These are phyloP conservation scores for Rhododendron ferrugineum DNA, from an alignment of 148 eudicot species.

Conservation along the genomic window DNA sequence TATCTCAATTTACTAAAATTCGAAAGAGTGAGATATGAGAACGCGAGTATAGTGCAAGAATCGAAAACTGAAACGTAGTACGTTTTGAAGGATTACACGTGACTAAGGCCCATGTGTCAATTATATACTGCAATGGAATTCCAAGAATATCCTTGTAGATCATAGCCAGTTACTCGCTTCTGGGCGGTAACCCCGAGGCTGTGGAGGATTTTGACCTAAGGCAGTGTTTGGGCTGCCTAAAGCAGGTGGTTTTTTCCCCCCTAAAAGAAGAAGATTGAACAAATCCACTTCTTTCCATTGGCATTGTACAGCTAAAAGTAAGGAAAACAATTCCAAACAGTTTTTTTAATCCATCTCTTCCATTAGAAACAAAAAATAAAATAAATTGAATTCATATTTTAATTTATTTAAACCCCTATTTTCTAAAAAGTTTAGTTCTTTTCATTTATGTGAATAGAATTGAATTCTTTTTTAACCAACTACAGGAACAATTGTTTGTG, in stretches of 20 bases:
- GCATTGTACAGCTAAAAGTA: neutral
- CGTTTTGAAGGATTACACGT: neutral
- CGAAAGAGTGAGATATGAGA: no score
- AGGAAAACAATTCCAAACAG: neutral
- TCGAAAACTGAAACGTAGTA: neutral
- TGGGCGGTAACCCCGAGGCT: conserved; percentile 27
- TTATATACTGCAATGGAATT: neutral
- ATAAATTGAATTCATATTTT: neutral
- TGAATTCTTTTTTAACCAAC: neutral
- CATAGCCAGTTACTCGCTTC: neutral
- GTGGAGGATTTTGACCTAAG: conserved; percentile 18
- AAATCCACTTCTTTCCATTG: neutral
- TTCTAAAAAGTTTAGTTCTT: neutral
- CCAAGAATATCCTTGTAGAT: neutral
- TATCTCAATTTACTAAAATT: no score
- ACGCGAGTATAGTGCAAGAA: neutral
- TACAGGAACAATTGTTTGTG: neutral
- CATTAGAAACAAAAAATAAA: neutral
- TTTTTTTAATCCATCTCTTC: neutral
- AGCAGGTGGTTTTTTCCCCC: neutral
- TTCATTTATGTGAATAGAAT: neutral
- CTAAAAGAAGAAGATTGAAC: neutral
- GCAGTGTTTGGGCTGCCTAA: neutral
- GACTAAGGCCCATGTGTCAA: neutral
- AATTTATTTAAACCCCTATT: neutral